Conservation (phyloP, 2,329 filamentous ascomycete species). For the Diaporthe sp. region DNA sequence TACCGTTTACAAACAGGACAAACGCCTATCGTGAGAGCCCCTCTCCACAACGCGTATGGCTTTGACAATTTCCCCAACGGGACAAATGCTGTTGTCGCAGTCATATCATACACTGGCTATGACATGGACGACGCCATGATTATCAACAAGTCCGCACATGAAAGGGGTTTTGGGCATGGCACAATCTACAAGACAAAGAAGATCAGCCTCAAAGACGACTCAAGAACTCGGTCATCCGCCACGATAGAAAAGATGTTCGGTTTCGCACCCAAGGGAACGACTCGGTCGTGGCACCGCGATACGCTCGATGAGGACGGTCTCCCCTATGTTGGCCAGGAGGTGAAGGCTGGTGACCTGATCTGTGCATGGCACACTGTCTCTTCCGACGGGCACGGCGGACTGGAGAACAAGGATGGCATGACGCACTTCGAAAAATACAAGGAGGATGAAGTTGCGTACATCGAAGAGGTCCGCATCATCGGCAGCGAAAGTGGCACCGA, state of each 20-base stretch:
- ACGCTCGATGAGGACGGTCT: slow-evolving; percentile 90
- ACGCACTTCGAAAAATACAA: slow-evolving; percentile 96
- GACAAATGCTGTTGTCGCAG: slow-evolving; percentile 93
- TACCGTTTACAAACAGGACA: slow-evolving; percentile 96
- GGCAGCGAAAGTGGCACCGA: slow-evolving; percentile 87
- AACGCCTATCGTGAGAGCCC: slow-evolving; percentile 91
- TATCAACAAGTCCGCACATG: slow-evolving; percentile 95
- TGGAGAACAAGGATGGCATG: slow-evolving; percentile 86
- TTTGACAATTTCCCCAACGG: slow-evolving; percentile 99
- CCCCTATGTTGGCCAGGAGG: slow-evolving; percentile 81
- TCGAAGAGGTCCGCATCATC: slow-evolving; percentile 93
- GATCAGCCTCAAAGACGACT: slow-evolving; percentile 86
- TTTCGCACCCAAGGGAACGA: slow-evolving; percentile 83
- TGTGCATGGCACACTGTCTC: slow-evolving; percentile 92
- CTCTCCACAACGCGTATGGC: slow-evolving; percentile 95
- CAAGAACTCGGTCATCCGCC: slow-evolving; percentile 74
- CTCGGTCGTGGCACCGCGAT: slow-evolving; percentile 78
- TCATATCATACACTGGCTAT: slow-evolving; percentile 98
- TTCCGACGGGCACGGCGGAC: slow-evolving; percentile 81
- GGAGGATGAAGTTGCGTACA: slow-evolving; percentile 86
- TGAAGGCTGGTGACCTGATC: slow-evolving; percentile 86
- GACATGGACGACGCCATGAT: slow-evolving; percentile 99
- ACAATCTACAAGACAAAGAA: slow-evolving; percentile 99
- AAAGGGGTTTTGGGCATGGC: slow-evolving; percentile 94
- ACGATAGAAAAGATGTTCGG: slow-evolving; percentile 88